A percentile compares a stretch with the other conserved stretches of the same genome.
These are phyloP conservation scores for Fusarium sp. DNA, from an alignment of 2,329 filamentous ascomycete genomes.

Conservation along the genomic window DNA sequence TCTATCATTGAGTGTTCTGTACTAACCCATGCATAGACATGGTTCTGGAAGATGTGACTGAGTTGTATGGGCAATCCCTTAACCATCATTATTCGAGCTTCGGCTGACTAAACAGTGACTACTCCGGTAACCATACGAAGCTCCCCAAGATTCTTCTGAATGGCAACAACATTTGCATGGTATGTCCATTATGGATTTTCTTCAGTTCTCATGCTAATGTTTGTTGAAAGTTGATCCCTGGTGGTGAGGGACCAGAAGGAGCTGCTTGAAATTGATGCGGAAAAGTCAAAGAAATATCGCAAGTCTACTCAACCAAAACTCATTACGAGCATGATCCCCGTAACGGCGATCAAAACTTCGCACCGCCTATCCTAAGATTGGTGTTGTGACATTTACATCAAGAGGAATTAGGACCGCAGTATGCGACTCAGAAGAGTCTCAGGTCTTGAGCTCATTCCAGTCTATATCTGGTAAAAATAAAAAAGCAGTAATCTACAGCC, in stretches of 20 bases:
- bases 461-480: constrained; percentile 32
- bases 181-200: constrained; percentile 58
- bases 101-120: constrained; percentile 74
- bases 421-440: constrained; percentile 26
- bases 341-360: background rate
- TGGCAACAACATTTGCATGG: constrained; percentile 99
- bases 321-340: background rate
- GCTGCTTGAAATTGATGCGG: constrained; percentile 37
- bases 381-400: constrained; percentile 21
- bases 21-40: constrained; percentile 75
- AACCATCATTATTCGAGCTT: background rate
- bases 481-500: constrained; percentile 42
- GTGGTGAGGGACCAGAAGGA: constrained; percentile 75
- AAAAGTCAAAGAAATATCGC: constrained; percentile 17
- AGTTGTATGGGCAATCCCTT: constrained; percentile 74
- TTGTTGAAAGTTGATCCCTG: constrained; percentile 75
- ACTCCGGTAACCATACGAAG: constrained; percentile 87
- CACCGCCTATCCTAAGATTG: constrained; percentile 1
- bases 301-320: constrained; percentile 12
- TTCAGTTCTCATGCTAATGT: constrained; percentile 16
- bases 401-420: constrained; percentile 10
- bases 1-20: background rate
- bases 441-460: constrained; percentile 35
- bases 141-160: constrained; percentile 95
- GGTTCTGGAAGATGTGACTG: constrained; percentile 96